phyloP scores from a whole-genome alignment of 2,329 filamentous ascomycete genomes.

The Geosmithia putterillii region DNA sequence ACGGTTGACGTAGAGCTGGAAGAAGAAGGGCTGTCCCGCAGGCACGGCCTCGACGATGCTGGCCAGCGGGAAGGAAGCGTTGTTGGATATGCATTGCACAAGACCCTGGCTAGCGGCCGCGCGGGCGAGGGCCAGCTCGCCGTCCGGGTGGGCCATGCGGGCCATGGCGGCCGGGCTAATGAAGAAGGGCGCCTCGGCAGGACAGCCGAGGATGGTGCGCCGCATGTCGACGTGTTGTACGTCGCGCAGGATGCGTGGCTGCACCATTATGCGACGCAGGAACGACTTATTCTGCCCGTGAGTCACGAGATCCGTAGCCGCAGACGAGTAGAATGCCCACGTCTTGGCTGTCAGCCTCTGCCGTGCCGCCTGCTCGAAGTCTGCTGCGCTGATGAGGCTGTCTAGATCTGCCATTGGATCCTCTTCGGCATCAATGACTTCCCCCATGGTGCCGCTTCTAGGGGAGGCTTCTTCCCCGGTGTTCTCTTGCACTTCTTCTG shows the following conservation, averaged over 20 bases:
- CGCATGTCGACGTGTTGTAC: slow-evolving; percentile 24
- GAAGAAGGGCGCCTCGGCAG: slow-evolving; percentile 8
- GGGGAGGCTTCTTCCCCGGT: neutral
- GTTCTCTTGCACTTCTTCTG: neutral
- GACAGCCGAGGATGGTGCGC: slow-evolving; percentile 8
- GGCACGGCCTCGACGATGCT: slow-evolving; percentile 26
- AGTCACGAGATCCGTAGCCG: slow-evolving; percentile 38
- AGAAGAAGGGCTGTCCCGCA: slow-evolving; percentile 29
- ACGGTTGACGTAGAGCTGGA: slow-evolving; percentile 43
- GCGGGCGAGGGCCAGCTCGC: slow-evolving; percentile 36
- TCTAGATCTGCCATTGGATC: slow-evolving; percentile 18
- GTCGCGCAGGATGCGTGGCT: slow-evolving; percentile 36
- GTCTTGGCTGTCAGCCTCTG: slow-evolving; percentile 31
- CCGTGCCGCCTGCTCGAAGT: slow-evolving; percentile 34
- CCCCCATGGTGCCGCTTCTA: no score
- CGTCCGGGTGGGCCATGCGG: slow-evolving; percentile 13
- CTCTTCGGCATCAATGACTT: neutral
- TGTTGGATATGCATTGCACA: slow-evolving; percentile 29
- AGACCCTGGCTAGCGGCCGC: slow-evolving; percentile 24
- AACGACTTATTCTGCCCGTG: slow-evolving; percentile 33
- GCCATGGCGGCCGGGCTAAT: slow-evolving; percentile 10
- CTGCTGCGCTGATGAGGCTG: slow-evolving; percentile 32
- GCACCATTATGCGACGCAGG: slow-evolving; percentile 35
- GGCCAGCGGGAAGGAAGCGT: slow-evolving; percentile 33
- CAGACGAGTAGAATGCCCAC: slow-evolving; percentile 43